These are phyloP conservation scores for Coccomyxa subellipsoidea DNA, from an alignment of 163 green algal species.

Conservation along the genomic window DNA sequence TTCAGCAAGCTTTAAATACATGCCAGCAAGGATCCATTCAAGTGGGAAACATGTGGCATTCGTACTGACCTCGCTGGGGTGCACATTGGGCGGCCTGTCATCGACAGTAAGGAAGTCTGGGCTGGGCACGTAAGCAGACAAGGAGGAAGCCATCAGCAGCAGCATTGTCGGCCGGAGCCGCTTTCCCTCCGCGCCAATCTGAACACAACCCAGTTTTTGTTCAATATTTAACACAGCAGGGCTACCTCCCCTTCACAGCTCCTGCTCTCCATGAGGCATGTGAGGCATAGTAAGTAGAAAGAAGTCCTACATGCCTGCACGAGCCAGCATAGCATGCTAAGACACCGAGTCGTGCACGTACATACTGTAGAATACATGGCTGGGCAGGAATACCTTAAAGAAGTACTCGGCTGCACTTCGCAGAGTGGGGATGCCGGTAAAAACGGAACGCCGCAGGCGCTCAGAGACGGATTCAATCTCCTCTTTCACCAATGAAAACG, in stretches of 20 bases:
- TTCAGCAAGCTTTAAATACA: too few species aligned
- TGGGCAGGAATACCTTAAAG: too few species aligned
- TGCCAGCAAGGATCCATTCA: too few species aligned
- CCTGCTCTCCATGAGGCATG: not conserved
- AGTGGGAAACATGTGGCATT: not conserved
- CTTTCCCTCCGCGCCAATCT: slow-evolving; percentile 85
- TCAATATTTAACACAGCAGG: too few species aligned
- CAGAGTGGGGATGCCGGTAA: slow-evolving; percentile 78
- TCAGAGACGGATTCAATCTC: slow-evolving; percentile 83
- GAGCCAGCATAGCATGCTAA: not conserved
- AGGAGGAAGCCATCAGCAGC: slow-evolving; percentile 83
- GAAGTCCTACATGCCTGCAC: too few species aligned
- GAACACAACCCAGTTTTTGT: too few species aligned
- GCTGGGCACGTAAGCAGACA: slow-evolving; percentile 48
- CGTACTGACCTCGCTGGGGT: slow-evolving; percentile 29
- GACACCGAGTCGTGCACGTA: not conserved
- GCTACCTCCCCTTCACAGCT: too few species aligned
- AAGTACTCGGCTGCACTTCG: slow-evolving; percentile 91
- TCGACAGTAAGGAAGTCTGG: slow-evolving; percentile 53
- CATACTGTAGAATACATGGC: too few species aligned
- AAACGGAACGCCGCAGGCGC: slow-evolving; percentile 69
- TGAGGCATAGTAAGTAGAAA: too few species aligned
- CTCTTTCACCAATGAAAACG: slow-evolving; percentile 66
- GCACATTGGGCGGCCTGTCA: slow-evolving; percentile 50
- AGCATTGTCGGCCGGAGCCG: slow-evolving; percentile 87